phyloP scores from a whole-genome alignment of 2,329 filamentous ascomycete species.

The Passalora sequoiae region DNA sequence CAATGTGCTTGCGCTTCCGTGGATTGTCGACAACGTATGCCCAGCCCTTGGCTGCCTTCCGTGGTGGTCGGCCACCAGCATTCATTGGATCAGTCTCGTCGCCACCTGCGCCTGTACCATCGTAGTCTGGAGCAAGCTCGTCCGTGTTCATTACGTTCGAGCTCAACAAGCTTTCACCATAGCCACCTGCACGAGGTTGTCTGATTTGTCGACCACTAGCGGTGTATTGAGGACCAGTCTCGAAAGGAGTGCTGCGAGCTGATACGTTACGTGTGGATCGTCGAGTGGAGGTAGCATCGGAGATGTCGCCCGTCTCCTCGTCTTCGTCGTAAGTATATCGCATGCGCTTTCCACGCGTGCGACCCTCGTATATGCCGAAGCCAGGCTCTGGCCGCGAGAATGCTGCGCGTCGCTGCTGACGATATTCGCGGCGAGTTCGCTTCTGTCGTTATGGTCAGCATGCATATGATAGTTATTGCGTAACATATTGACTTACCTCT shows the following conservation, averaged over 20 bases:
- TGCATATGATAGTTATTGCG: not conserved
- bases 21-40: constrained; percentile 29
- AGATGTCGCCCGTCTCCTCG: constrained; percentile 59
- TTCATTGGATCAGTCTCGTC: constrained; percentile 44
- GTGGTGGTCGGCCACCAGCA: constrained; percentile 36
- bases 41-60: constrained; percentile 25
- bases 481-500: constrained; percentile 55
- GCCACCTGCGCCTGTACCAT: constrained; percentile 35
- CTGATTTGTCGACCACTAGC: constrained; percentile 82
- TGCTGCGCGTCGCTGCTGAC: constrained; percentile 75
- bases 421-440: constrained; percentile 87
- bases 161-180: constrained; percentile 57
- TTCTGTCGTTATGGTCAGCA: constrained; percentile 54
- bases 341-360: constrained; percentile 90
- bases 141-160: constrained; percentile 44
- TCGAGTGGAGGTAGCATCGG: constrained; percentile 62
- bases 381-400: constrained; percentile 84
- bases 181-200: constrained; percentile 58
- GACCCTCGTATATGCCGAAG: constrained; percentile 91
- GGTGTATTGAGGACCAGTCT: constrained; percentile 64
- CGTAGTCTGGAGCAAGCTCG: constrained; percentile 28
- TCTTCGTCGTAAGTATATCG: constrained; percentile 96
- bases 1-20: constrained; percentile 46
- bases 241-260: constrained; percentile 64
- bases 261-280: constrained; percentile 57